Conservation (phyloP, 352 stramenopile genomes). For the Globisporangium paddicum region DNA sequence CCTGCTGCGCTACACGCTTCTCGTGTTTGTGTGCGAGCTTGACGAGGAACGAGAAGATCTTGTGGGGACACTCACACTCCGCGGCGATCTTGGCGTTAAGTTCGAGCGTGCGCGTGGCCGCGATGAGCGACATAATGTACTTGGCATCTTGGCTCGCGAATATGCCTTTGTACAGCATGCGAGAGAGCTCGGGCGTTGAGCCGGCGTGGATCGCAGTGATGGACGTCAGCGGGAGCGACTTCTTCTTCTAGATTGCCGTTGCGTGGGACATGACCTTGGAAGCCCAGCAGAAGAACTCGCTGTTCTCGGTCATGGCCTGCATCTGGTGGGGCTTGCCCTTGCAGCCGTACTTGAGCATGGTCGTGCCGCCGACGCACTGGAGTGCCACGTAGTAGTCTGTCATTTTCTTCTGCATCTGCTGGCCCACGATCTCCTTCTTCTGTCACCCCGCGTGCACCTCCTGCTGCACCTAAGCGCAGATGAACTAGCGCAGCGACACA, state of each 20-base stretch:
- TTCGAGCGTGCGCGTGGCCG: constrained; percentile 66
- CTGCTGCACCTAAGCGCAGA: constrained; percentile 53
- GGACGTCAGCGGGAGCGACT: constrained; percentile 52
- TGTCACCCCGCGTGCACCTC: constrained; percentile 36
- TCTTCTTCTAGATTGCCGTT: constrained; percentile 50
- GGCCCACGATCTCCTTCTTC: constrained; percentile 40
- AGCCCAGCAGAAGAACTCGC: constrained; percentile 77
- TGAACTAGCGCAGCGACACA: constrained; percentile 56
- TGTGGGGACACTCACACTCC: constrained; percentile 73
- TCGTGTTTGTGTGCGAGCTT: constrained; percentile 69
- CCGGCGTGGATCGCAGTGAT: constrained; percentile 53
- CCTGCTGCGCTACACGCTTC: constrained; percentile 66
- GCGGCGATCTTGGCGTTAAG: constrained; percentile 60
- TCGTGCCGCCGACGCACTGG: constrained; percentile 67
- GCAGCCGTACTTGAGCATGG: constrained; percentile 74
- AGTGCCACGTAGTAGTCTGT: constrained; percentile 80
- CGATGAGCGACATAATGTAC: constrained; percentile 79
- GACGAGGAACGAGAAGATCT: constrained; percentile 69
- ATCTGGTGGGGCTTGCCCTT: constrained; percentile 75
- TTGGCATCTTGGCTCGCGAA: constrained; percentile 43
- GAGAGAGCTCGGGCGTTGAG: constrained; percentile 48
- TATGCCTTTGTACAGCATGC: constrained; percentile 67
- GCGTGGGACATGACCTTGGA: constrained; percentile 56
- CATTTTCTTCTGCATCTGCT: constrained; percentile 71
- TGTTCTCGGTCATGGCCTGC: constrained; percentile 71